These are phyloP conservation scores for Ogataea trehaloabstinens DNA, from an alignment of 805 yeast species.

Conservation along the genomic window DNA sequence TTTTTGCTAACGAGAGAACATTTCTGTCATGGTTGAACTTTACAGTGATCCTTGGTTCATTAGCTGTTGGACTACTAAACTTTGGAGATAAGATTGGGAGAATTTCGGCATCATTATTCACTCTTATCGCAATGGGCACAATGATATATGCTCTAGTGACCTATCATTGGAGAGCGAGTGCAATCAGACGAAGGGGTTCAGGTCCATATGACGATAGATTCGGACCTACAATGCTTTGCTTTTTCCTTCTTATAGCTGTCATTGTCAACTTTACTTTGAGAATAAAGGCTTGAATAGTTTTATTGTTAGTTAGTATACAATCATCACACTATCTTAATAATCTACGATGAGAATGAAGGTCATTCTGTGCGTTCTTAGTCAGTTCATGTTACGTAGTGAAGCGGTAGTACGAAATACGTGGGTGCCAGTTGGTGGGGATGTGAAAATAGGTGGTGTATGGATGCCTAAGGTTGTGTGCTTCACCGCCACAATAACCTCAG, in stretches of 20 bases:
- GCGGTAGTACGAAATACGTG: too few relatives aligned
- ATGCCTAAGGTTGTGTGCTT: too few relatives aligned
- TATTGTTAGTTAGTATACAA: too few relatives aligned
- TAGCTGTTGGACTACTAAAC: conserved; percentile 92
- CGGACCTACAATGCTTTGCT: conserved; percentile 96
- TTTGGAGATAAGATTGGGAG: conserved; percentile 95
- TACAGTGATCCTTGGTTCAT: conserved; percentile 96
- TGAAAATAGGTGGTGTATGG: too few relatives aligned
- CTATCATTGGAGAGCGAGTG: conserved; percentile 99
- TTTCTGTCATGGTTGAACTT: conserved; percentile 97
- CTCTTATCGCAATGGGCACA: conserved; percentile 95
- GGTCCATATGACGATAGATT: conserved; percentile 99
- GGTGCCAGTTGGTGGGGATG: too few relatives aligned
- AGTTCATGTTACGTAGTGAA: too few relatives aligned
- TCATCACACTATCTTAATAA: too few relatives aligned
- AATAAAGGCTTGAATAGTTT: conserved; percentile 57
- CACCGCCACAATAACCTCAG: too few relatives aligned
- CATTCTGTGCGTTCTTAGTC: too few relatives aligned
- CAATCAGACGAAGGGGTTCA: conserved; percentile 94
- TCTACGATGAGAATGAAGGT: too few relatives aligned
- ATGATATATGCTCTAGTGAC: conserved; percentile 95
- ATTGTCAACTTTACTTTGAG: conserved; percentile 89
- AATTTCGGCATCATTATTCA: conserved; percentile 89
- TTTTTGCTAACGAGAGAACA: conserved; percentile 98
- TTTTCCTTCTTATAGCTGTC: conserved; percentile 89